phyloP scores from a whole-genome alignment of 495 filamentous ascomycete species.

The Trichoderma reesei region DNA sequence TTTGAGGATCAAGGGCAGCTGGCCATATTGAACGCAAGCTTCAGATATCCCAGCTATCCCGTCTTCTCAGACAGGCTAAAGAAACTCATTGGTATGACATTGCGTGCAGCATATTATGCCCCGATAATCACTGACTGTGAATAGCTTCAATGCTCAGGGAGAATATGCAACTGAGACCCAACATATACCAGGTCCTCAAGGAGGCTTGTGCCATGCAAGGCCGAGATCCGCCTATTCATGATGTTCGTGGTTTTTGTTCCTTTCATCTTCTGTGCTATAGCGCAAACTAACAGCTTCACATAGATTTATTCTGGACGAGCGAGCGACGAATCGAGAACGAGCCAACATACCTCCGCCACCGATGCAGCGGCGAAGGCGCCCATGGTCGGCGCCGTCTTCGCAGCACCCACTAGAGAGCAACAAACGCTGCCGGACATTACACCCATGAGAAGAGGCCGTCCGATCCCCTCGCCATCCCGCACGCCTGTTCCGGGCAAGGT shows the following conservation, averaged over 20 bases:
- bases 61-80: conserved; percentile 83
- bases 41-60: conserved; percentile 83
- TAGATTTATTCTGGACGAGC: conserved; percentile 77
- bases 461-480: conserved; percentile 36
- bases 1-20: conserved; percentile 97
- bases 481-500: conserved; percentile 50
- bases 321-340: conserved; percentile 29
- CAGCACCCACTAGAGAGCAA: conserved; percentile 56
- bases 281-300: conserved; percentile 13
- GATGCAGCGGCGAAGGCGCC: conserved; percentile 34
- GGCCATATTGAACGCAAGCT: conserved; percentile 95
- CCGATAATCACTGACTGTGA: background rate
- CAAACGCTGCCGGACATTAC: conserved; percentile 78
- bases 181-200: conserved; percentile 83
- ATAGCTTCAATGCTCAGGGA: conserved; percentile 64
- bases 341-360: conserved; percentile 14
- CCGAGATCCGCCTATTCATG: conserved; percentile 79
- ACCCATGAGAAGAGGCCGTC: conserved; percentile 87
- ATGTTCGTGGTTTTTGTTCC: conserved; percentile 49
- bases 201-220: conserved; percentile 86
- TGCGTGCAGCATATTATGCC: too few relatives aligned
- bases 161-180: conserved; percentile 70
- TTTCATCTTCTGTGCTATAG: conserved; percentile 3
- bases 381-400: conserved; percentile 58
- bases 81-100: conserved; percentile 70